Base-by-base conservation (phyloP, 2,329 filamentous ascomycete species). In the Parastagonospora avenae region DNA sequence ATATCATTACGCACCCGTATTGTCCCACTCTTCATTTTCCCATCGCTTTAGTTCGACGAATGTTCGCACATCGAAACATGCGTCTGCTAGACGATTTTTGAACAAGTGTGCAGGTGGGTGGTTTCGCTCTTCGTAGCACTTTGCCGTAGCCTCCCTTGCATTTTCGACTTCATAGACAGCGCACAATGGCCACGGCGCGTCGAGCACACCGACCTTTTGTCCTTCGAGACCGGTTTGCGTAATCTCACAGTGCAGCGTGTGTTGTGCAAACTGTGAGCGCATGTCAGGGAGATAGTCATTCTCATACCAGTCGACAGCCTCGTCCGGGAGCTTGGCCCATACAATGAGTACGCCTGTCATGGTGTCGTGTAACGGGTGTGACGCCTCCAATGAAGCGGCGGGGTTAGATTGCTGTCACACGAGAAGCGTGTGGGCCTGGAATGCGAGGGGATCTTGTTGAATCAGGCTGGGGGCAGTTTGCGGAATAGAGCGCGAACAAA, bases 291-390 rank as follows among this genome's bases (percentile, higher is more conserved):
- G 38, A n/a, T 47, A 60, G 8, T 59, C 41, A 8, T 60, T 43
- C 30, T 60, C 50, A 41, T 60, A 64, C 56, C 53, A 62, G 12
- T 51, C 42, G 9, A 48, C 38, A 11, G 47, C 48, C 6, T 55
- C 30, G 5, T 58, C 33, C 4, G 58, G 46, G 11, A 65, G 19
- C 9, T 54, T 59, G 30, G 62, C 60, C 62, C 62, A 65, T 27
- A 44, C 37, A 37, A 54, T 62, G 8, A 59, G 11, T 14, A 65
- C 37, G n/a, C 54, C 60, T 12, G 62, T 40, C 62, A 63, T 65
- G 2, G 8, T 53, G 35, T 43, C 15, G 37, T 9, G 19, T 24
- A 24, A 24, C 19, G 3, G 3, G 19, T 24, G 19, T 24, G 19
- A 24, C 19, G 19, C 19, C 19, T 24, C 19, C 19, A 24, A 24